phyloP scores from a whole-genome alignment of 495 filamentous ascomycete genomes.

The Pyrenula massariospora region DNA sequence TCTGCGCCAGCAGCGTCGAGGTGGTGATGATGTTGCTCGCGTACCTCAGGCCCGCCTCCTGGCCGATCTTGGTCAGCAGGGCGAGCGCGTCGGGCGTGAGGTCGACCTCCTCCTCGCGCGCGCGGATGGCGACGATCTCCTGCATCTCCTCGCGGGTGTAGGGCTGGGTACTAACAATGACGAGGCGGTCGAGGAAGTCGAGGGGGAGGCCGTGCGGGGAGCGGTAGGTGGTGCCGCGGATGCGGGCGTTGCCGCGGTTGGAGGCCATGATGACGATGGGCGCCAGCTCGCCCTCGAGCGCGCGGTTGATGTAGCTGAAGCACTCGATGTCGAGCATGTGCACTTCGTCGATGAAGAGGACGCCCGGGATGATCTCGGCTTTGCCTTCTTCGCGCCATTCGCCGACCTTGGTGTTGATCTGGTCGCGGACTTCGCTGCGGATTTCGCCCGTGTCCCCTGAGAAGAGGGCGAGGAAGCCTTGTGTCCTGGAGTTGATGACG shows the following conservation, averaged over 20 bases:
- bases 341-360: slow-evolving; percentile 97
- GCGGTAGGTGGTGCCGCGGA: slow-evolving; percentile 84
- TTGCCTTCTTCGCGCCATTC: slow-evolving; percentile 99
- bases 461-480: slow-evolving; percentile 92
- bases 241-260: slow-evolving; percentile 85
- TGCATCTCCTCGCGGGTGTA: slow-evolving; percentile 78
- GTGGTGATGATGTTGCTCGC: slow-evolving; percentile 94
- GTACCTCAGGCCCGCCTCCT: slow-evolving; percentile 85
- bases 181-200: slow-evolving; percentile 90
- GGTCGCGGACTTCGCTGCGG: slow-evolving; percentile 87
- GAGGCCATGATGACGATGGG: slow-evolving; percentile 99
- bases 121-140: slow-evolving; percentile 81
- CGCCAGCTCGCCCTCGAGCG: slow-evolving; percentile 82
- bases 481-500: slow-evolving; percentile 95
- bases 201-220: slow-evolving; percentile 88
- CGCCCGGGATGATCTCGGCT: slow-evolving; percentile 92
- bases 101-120: slow-evolving; percentile 92
- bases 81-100: slow-evolving; percentile 78
- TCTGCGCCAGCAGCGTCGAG: slow-evolving; percentile 66
- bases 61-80: slow-evolving; percentile 86
- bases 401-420: slow-evolving; percentile 96
- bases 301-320: slow-evolving; percentile 96
- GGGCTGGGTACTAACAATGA: slow-evolving; percentile 91
- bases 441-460: slow-evolving; percentile 98
- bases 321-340: slow-evolving; percentile 99